phyloP scores from a whole-genome alignment of 306 rosid genomes.

The Cucurbita argyrosperma region DNA sequence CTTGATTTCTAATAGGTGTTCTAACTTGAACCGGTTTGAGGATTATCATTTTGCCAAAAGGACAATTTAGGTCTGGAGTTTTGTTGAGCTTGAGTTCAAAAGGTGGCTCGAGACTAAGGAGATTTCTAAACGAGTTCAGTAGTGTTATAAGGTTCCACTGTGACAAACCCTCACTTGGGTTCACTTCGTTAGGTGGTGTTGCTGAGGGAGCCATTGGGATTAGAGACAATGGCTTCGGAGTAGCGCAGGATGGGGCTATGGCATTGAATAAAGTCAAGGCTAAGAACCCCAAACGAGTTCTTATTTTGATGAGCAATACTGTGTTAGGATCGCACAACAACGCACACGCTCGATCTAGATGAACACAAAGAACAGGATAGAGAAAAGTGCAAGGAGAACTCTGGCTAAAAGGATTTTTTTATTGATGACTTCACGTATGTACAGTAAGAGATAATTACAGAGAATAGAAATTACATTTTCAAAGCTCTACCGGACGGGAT shows the following conservation, averaged over 20 bases:
- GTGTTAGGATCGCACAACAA: neutral
- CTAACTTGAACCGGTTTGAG: slow-evolving; percentile 28
- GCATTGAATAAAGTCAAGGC: slow-evolving; percentile 22
- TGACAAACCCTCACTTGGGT: slow-evolving; percentile 55
- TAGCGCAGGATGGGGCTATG: slow-evolving; percentile 12
- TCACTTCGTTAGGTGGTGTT: slow-evolving; percentile 44
- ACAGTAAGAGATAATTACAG: too few species aligned
- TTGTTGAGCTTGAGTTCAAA: slow-evolving; percentile 23
- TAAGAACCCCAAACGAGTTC: slow-evolving; percentile 44
- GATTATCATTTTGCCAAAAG: slow-evolving; percentile 7
- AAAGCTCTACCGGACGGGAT: too few species aligned
- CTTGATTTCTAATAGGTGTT: slow-evolving; percentile 15
- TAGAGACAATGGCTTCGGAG: slow-evolving; percentile 19
- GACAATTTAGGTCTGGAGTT: slow-evolving; percentile 20
- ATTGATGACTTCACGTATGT: too few species aligned
- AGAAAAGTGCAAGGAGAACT: too few species aligned
- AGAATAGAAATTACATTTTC: too few species aligned
- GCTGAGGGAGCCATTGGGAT: slow-evolving; percentile 17
- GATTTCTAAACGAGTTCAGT: slow-evolving; percentile 40
- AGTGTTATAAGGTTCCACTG: slow-evolving; percentile 50
- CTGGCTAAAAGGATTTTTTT: too few species aligned
- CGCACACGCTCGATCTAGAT: too few species aligned
- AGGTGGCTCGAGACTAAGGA: slow-evolving; percentile 24
- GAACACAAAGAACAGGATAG: too few species aligned
- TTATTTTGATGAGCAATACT: slow-evolving; percentile 96